Percentiles rank a stretch among this genome's conserved stretches.
These are phyloP conservation scores for Proliferodiscus dingleyae DNA, from an alignment of 2,329 filamentous ascomycete genomes.

Conservation along the genomic window DNA sequence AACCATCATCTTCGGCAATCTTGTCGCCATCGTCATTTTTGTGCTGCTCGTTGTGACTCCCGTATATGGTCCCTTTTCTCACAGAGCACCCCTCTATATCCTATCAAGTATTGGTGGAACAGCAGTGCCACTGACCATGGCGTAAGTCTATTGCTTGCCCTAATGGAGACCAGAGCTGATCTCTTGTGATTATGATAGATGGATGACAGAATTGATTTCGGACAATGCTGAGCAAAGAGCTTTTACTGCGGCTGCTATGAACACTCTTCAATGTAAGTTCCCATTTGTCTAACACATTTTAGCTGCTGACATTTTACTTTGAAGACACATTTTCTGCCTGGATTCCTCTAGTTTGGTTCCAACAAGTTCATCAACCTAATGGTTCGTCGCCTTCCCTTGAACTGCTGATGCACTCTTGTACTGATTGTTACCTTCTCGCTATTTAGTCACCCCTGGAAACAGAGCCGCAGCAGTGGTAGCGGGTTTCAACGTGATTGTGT, in stretches of 20 bases:
- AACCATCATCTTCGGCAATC: slow-evolving; percentile 51
- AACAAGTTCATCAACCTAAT: slow-evolving; percentile 55
- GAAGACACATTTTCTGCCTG: slow-evolving; percentile 47
- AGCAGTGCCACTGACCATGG: slow-evolving; percentile 44
- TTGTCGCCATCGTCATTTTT: slow-evolving; percentile 20
- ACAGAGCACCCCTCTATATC: slow-evolving; percentile 41
- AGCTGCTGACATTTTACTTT: slow-evolving; percentile 34
- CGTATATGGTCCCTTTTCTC: slow-evolving; percentile 33
- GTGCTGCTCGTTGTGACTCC: slow-evolving; percentile 13
- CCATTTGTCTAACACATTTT: slow-evolving; percentile 35
- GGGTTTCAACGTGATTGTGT: slow-evolving; percentile 14
- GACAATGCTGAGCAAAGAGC: slow-evolving; percentile 18
- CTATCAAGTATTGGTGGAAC: slow-evolving; percentile 46
- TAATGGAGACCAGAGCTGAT: no score
- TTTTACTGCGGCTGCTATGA: slow-evolving; percentile 13
- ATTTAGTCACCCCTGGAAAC: slow-evolving; percentile 14
- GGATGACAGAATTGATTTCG: slow-evolving; percentile 16
- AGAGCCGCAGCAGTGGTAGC: slow-evolving; percentile 15
- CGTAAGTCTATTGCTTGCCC: slow-evolving; percentile 31
- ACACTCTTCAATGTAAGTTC: slow-evolving; percentile 41
- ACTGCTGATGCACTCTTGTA: slow-evolving; percentile 37
- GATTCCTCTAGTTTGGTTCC: slow-evolving; percentile 62
- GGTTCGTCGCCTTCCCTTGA: slow-evolving; percentile 52
- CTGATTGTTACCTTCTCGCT: background rate
- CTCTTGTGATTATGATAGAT: slow-evolving; percentile 2